Evolutionary conservation across 495 filamentous ascomycete genomes (phyloP).

Genomic region (Aspergillus funiculosus): DNA sequence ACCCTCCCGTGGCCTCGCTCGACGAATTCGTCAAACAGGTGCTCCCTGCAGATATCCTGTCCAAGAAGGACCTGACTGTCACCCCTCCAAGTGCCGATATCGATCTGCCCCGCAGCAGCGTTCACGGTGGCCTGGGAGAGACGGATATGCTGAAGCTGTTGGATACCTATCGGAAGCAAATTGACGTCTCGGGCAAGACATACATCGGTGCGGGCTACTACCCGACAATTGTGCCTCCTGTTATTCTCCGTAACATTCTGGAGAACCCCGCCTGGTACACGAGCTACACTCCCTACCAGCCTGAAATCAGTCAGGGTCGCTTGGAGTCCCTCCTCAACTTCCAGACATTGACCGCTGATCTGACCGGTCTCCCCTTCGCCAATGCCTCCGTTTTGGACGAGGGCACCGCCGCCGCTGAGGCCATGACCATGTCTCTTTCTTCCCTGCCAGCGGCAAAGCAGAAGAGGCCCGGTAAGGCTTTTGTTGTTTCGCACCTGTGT

Average conservation of each 20-base stretch:
- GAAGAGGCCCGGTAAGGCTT: conserved; percentile 72
- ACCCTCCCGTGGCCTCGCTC: conserved; percentile 65
- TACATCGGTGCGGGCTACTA: conserved; percentile 90
- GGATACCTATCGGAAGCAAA: conserved; percentile 58
- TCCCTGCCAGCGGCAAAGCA: conserved; percentile 64
- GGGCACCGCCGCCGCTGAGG: conserved; percentile 90
- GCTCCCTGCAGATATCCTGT: conserved; percentile 77
- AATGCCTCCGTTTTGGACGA: conserved; percentile 96
- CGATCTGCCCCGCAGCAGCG: conserved; percentile 38
- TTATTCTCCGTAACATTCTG: conserved; percentile 90
- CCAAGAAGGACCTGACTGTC: conserved; percentile 50
- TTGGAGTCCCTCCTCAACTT: conserved; percentile 94
- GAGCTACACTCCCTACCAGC: conserved; percentile 97
- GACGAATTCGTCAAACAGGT: conserved; percentile 91
- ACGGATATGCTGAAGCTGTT: conserved; percentile 60
- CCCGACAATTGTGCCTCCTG: conserved; percentile 76
- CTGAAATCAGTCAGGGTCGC: conserved; percentile 93
- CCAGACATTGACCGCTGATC: conserved; percentile 87
- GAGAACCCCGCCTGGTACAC: conserved; percentile 98
- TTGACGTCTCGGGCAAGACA: conserved; percentile 48
- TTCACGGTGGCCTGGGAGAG: conserved; percentile 58
- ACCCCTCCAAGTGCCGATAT: conserved; percentile 34
- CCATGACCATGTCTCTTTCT: conserved; percentile 91
- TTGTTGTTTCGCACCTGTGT: conserved; percentile 73
- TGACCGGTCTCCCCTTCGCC: conserved; percentile 82